Evolutionary conservation across 495 filamentous ascomycete genomes (phyloP).

Genomic region (Friedmanniomyces simplex): DNA sequence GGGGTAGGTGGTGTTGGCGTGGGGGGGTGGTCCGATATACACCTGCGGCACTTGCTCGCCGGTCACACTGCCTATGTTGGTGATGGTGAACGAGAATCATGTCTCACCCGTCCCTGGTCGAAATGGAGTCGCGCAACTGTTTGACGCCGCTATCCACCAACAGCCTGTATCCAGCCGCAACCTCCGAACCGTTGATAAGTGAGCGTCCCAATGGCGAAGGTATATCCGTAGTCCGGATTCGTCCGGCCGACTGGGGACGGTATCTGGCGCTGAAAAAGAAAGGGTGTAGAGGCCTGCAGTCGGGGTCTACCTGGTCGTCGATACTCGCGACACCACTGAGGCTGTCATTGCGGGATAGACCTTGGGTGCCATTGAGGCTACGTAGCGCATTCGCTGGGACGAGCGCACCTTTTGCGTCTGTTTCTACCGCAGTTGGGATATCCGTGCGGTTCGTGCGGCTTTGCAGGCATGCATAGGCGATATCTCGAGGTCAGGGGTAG

Average conservation of each 20-base stretch:
- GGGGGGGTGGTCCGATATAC: neutral
- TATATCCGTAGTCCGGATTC: neutral
- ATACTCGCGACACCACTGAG: neutral
- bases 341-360: neutral
- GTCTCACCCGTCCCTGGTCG: neutral
- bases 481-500: neutral
- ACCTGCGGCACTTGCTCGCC: neutral
- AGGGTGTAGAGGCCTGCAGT: neutral
- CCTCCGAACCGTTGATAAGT: neutral
- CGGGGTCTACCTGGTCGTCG: neutral
- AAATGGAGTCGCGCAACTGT: neutral
- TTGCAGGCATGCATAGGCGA: neutral
- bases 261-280: neutral
- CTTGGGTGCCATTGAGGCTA: neutral
- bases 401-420: neutral
- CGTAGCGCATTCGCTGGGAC: neutral
- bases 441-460: neutral
- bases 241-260: neutral
- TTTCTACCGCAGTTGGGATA: neutral
- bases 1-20: neutral
- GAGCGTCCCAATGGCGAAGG: neutral
- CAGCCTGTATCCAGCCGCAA: neutral
- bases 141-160: neutral
- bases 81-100: neutral
- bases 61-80: neutral